A percentile compares a stretch with the other conserved stretches of the same genome.
Conservation (phyloP, 768 basidiomycete species). For the Amanita brunnescens region DNA sequence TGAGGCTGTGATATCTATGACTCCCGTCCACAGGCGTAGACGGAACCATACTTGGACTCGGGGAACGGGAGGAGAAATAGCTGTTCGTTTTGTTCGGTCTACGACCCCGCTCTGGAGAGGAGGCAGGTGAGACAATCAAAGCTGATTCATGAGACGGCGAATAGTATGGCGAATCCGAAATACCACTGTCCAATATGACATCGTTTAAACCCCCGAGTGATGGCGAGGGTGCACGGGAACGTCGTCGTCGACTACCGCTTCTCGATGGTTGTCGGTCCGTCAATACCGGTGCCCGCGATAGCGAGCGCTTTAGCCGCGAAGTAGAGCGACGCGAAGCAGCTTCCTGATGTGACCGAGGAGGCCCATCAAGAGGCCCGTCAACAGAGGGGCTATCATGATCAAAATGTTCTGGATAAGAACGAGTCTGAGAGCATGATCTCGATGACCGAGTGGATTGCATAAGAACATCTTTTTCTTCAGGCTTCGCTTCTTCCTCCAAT, state of each 20-base stretch:
- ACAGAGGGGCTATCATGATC: constrained; percentile 8
- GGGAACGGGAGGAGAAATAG: constrained; percentile 31
- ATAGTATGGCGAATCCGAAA: constrained; percentile 18
- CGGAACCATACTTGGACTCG: constrained; percentile 39
- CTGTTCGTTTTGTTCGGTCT: constrained; percentile 15
- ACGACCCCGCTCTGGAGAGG: constrained; percentile 29
- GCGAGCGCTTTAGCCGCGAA: constrained; percentile 37
- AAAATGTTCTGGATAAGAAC: constrained; percentile 15
- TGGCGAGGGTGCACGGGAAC: constrained; percentile 21
- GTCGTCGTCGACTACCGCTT: constrained; percentile 32
- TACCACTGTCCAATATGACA: constrained; percentile 12
- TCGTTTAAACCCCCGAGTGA: constrained; percentile 11
- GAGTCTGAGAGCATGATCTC: constrained; percentile 22
- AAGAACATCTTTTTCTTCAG: constrained; percentile 3
- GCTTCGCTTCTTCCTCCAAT: constrained; percentile 21
- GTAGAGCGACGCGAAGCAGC: constrained; percentile 30
- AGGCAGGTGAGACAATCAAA: constrained; percentile 16
- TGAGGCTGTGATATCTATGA: constrained; percentile 10
- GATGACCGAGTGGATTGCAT: constrained; percentile 7
- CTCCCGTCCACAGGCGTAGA: constrained; percentile 33
- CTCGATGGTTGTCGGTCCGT: constrained; percentile 31
- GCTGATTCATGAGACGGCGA: constrained; percentile 19
- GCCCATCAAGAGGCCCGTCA: constrained; percentile 4
- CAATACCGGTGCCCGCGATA: constrained; percentile 39
- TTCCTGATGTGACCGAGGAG: constrained; percentile 11